Conservation (phyloP, 495 filamentous ascomycete genomes). For the Copromyces sp. region DNA sequence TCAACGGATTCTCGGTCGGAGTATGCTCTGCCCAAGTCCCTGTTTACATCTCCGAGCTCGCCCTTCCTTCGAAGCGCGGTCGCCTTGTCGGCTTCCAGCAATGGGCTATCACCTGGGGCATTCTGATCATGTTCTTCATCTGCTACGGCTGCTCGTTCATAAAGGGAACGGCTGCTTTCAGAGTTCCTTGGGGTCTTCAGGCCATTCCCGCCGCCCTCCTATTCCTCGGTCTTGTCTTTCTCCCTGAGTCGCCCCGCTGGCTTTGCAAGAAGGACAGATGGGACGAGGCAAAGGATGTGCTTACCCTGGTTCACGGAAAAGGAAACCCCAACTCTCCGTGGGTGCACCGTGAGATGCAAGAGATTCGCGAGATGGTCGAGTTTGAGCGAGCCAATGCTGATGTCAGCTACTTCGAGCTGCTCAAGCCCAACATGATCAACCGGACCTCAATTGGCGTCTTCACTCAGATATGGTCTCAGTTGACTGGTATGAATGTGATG, state of each 20-base stretch:
- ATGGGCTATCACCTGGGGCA: constrained; percentile 76
- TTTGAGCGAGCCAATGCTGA: constrained; percentile 55
- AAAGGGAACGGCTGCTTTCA: constrained; percentile 48
- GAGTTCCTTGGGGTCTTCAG: constrained; percentile 69
- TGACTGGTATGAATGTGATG: constrained; percentile 83
- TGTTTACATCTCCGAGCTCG: constrained; percentile 67
- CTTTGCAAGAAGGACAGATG: constrained; percentile 62
- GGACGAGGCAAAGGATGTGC: constrained; percentile 55
- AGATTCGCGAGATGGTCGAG: constrained; percentile 60
- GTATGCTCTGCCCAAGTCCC: constrained; percentile 73
- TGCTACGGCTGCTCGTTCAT: constrained; percentile 68
- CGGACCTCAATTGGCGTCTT: constrained; percentile 65
- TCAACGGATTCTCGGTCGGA: constrained; percentile 69
- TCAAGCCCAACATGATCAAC: constrained; percentile 64
- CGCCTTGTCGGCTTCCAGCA: constrained; percentile 62
- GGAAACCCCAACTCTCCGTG: constrained; percentile 52
- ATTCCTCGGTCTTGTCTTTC: constrained; percentile 49
- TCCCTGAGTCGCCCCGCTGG: constrained; percentile 74
- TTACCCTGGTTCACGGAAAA: constrained; percentile 56
- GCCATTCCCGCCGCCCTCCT: constrained; percentile 60
- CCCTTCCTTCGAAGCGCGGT: constrained; percentile 59
- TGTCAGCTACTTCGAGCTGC: constrained; percentile 58
- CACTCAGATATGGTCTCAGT: constrained; percentile 75
- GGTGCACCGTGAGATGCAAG: constrained; percentile 54
- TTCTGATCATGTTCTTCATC: constrained; percentile 67